These are phyloP conservation scores for Nakazawaea wyomingensis DNA, from an alignment of 805 yeast species.

Conservation along the genomic window DNA sequence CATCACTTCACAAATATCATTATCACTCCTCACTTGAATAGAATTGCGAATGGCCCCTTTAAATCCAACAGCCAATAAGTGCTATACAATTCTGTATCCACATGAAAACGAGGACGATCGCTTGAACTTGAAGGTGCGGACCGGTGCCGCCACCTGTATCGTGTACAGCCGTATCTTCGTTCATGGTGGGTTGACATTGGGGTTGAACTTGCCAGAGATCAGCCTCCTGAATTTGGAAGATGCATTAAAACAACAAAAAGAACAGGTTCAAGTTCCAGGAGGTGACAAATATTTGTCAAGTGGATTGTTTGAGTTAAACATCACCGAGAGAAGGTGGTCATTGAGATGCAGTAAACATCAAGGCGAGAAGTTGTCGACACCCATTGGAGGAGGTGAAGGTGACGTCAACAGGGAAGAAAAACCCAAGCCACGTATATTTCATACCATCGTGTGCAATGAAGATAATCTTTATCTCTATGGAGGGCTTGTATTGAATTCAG, in stretches of 20 bases:
- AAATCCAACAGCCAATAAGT: slow-evolving; percentile 58
- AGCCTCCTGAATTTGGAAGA: slow-evolving; percentile 16
- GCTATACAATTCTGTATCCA: slow-evolving; percentile 55
- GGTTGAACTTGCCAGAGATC: slow-evolving; percentile 40
- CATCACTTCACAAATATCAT: too few species aligned
- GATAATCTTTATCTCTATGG: slow-evolving; percentile 58
- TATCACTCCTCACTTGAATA: neutral
- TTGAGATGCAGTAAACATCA: too few species aligned
- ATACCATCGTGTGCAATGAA: slow-evolving; percentile 47
- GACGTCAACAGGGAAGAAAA: slow-evolving; percentile 16
- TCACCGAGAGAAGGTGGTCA: slow-evolving; percentile 57
- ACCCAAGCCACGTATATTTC: slow-evolving; percentile 52
- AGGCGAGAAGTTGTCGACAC: too few species aligned
- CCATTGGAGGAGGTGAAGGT: too few species aligned
- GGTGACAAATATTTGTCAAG: slow-evolving; percentile 49
- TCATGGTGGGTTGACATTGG: slow-evolving; percentile 64
- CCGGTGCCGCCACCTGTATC: slow-evolving; percentile 61
- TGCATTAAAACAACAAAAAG: slow-evolving; percentile 30
- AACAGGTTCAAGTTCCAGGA: too few species aligned
- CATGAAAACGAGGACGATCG: slow-evolving; percentile 41
- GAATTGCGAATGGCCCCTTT: slow-evolving; percentile 47
- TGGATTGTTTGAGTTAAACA: slow-evolving; percentile 57
- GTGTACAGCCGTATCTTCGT: slow-evolving; percentile 57
- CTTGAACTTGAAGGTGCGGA: slow-evolving; percentile 50
- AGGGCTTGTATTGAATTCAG: slow-evolving; percentile 47